A percentile compares a stretch with the other conserved stretches of the same genome.
These are phyloP conservation scores for Microthlaspi erraticum DNA, from an alignment of 345 rosid species.

Conservation along the genomic window DNA sequence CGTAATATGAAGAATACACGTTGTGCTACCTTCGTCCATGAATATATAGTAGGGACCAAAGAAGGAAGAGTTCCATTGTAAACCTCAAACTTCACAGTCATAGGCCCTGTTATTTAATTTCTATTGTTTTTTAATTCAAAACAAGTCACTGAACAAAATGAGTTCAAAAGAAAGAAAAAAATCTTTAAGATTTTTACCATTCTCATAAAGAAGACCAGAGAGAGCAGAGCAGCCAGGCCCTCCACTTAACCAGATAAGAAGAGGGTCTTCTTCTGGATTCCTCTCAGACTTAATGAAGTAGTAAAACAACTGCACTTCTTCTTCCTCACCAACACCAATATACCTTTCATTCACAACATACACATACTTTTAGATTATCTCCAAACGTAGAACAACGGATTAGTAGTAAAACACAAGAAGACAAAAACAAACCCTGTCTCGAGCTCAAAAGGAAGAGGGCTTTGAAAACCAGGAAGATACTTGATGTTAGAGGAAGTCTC, in stretches of 20 bases:
- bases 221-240: slow-evolving; percentile 24
- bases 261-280: slow-evolving; percentile 34
- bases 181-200: neutral
- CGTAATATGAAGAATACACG: too few relatives aligned
- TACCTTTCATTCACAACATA: neutral
- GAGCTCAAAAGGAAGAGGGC: slow-evolving; percentile 25
- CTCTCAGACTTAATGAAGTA: slow-evolving; percentile 21
- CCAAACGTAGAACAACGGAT: neutral
- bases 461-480: slow-evolving; percentile 22
- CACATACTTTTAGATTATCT: neutral
- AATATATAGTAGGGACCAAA: slow-evolving; percentile 56
- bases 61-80: slow-evolving; percentile 75
- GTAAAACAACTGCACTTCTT: slow-evolving; percentile 7
- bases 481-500: slow-evolving; percentile 2
- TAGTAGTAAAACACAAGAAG: too few relatives aligned
- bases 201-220: neutral
- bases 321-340: slow-evolving; percentile 22
- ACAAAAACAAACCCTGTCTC: slow-evolving; percentile 10
- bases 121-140: neutral
- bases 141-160: neutral
- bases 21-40: slow-evolving; percentile 71
- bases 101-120: neutral
- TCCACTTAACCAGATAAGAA: slow-evolving; percentile 29
- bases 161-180: too few relatives aligned
- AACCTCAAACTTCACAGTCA: neutral